Evolutionary conservation across 352 stramenopile species (phyloP), one percentile per base, ranked within the genome.

Genomic region (Pythium coloratum): DNA sequence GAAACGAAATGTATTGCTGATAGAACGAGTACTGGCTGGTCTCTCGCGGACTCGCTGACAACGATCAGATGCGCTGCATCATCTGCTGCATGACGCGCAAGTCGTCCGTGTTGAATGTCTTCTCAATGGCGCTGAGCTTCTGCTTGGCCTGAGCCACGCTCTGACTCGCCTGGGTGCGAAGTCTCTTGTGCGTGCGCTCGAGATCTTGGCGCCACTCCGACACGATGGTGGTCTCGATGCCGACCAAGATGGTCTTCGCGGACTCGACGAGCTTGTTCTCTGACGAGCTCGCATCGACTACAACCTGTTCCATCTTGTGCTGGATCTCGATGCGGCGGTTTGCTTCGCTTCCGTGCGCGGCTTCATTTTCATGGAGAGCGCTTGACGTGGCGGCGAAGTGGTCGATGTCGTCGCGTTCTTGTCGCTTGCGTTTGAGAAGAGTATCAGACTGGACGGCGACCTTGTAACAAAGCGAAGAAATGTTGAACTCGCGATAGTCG

Each of bases 11-110:
- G 40, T 49, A 49, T 49, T 49, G 40, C 40, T 49, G 40, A 49
- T 49, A 49, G 40, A 49, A 49, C 40, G 40, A 49, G 14, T 6
- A 44, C 36, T 44, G 36, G 33, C 10, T 38, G 33, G 33, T 42
- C 6, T 30, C 28, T 14, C 7, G 30, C 8, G 3, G 8, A 32
- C 40, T 63, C 18, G 18, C 20, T 53, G 30, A 6, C 2, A 6
- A 32, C 36, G 16, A 12, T 58, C n/a, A 69, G 20, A 69, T 67
- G 13, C 70, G 62, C 46, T 75, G 62, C 6, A 78, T 59, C 71
- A 81, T 73, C 46, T 78, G 64, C 74, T 81, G 71, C 74, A 81
- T 70, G 6, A 59, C 55, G 40, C 62, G 46, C 16, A 81, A 42
- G 34, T 76, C 74, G 32, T 78, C 71, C n/a, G 71, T 75, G 58